Conservation (phyloP, 1,284 basidiomycete genomes). For the Blastosporella zonata region DNA sequence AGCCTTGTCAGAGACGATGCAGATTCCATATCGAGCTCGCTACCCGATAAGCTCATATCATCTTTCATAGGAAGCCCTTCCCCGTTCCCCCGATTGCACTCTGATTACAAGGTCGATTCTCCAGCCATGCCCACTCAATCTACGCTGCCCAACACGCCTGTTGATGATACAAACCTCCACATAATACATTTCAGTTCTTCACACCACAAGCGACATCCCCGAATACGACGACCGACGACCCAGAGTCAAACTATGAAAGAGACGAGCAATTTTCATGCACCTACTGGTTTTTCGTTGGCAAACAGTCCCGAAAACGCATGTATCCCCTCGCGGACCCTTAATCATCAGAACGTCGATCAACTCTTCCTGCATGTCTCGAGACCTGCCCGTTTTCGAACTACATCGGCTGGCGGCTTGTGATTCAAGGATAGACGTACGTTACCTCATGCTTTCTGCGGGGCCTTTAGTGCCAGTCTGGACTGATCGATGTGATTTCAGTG, state of each 20-base stretch:
- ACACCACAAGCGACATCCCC: constrained; percentile 4
- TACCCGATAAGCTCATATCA: not conserved
- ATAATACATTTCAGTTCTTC: constrained; percentile 1
- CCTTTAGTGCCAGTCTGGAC: not conserved
- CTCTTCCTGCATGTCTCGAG: constrained; percentile 5
- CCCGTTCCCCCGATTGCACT: not conserved
- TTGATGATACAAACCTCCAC: not conserved
- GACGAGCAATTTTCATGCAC: not conserved
- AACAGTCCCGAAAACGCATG: not conserved
- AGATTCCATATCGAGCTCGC: not conserved
- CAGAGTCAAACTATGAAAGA: not conserved
- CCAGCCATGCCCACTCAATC: not conserved
- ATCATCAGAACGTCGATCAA: constrained; percentile 7
- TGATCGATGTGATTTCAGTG: not conserved
- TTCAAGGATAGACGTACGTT: constrained; percentile 3
- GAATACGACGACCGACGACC: constrained; percentile 1
- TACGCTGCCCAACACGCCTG: not conserved
- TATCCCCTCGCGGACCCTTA: not conserved
- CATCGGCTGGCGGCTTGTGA: constrained; percentile 25
- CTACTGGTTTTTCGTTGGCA: not conserved
- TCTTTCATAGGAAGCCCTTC: not conserved
- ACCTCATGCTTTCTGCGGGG: not conserved
- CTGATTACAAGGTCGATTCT: constrained; percentile 4
- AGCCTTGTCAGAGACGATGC: not conserved
- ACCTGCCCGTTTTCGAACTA: constrained; percentile 18